Evolutionary conservation across 1,284 basidiomycete species (phyloP).

Genomic region (Cutaneotrichosporon sp.): DNA sequence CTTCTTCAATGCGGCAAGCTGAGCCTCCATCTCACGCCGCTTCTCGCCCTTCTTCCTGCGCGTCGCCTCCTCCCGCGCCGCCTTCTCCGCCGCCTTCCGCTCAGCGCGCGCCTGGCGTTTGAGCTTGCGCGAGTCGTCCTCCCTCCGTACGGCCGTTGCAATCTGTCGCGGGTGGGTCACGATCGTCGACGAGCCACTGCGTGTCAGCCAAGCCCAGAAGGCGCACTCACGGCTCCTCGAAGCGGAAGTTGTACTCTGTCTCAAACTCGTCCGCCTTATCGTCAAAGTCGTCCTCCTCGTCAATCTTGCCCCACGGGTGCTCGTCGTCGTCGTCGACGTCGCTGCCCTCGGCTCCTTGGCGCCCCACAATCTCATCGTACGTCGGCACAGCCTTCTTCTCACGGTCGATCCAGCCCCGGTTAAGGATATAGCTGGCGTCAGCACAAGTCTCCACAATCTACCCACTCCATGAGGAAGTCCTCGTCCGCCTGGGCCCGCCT

Average conservation of each 20-base stretch:
- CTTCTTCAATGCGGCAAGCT: conserved; percentile 60
- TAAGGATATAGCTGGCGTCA: conserved; percentile 73
- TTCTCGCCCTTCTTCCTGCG: conserved; percentile 73
- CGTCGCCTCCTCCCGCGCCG: conserved; percentile 71
- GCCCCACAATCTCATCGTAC: conserved; percentile 66
- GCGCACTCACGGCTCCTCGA: conserved; percentile 75
- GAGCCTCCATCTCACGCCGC: conserved; percentile 71
- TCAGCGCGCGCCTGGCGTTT: conserved; percentile 69
- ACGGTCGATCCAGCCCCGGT: conserved; percentile 90
- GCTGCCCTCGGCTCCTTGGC: conserved; percentile 13
- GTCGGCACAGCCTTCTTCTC: conserved; percentile 68
- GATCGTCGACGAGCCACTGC: conserved; percentile 69
- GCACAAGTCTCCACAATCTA: conserved; percentile 16
- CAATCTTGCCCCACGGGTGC: conserved; percentile 49
- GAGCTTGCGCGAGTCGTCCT: conserved; percentile 72
- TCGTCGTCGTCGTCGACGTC: conserved; percentile 33
- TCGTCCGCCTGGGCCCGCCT: conserved; percentile 45
- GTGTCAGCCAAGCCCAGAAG: background rate
- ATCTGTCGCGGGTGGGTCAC: conserved; percentile 72
- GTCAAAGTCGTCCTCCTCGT: conserved; percentile 60
- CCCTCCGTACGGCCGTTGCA: conserved; percentile 64
- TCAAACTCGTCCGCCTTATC: conserved; percentile 68
- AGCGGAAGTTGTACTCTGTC: conserved; percentile 87
- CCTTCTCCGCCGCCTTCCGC: conserved; percentile 72
- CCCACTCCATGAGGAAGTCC: conserved; percentile 83